Conservation (phyloP, 2,329 filamentous ascomycete species). For the Penicillium corylophilum region DNA sequence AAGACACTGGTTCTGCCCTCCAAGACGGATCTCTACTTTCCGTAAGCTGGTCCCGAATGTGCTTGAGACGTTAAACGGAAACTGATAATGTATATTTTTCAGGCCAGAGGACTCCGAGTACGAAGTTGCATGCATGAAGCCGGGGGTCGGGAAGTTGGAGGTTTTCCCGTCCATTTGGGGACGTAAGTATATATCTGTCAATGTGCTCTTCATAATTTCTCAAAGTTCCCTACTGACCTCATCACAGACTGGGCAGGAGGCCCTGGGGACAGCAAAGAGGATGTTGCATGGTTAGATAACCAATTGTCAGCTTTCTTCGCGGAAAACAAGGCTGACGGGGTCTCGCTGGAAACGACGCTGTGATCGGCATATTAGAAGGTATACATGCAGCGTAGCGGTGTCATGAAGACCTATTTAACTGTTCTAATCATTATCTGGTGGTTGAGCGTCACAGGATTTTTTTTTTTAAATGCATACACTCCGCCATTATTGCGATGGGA, state of each 20-base stretch:
- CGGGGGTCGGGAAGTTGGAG: slow-evolving; percentile 56
- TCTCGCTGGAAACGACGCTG: slow-evolving; percentile 2
- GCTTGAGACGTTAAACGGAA: neutral
- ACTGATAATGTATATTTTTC: neutral
- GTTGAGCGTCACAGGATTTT: no score
- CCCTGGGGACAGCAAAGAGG: slow-evolving; percentile 68
- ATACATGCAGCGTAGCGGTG: neutral
- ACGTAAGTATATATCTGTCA: slow-evolving; percentile 43
- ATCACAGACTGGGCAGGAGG: slow-evolving; percentile 60
- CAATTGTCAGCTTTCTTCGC: slow-evolving; percentile 57
- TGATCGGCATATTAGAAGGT: neutral
- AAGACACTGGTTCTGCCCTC: slow-evolving; percentile 69
- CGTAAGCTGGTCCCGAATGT: slow-evolving; percentile 46
- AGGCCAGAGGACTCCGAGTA: slow-evolving; percentile 74
- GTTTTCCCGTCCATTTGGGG: slow-evolving; percentile 65
- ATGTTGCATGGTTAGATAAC: slow-evolving; percentile 70
- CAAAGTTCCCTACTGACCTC: slow-evolving; percentile 12
- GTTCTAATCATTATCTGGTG: neutral
- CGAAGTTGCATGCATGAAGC: slow-evolving; percentile 64
- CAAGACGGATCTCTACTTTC: slow-evolving; percentile 78
- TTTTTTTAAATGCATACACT: no score
- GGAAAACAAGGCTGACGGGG: slow-evolving; percentile 6
- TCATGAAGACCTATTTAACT: neutral
- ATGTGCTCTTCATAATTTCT: neutral
- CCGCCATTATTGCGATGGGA: neutral